phyloP scores from a whole-genome alignment of 2,329 filamentous ascomycete species.

The Diplodia corticola region DNA sequence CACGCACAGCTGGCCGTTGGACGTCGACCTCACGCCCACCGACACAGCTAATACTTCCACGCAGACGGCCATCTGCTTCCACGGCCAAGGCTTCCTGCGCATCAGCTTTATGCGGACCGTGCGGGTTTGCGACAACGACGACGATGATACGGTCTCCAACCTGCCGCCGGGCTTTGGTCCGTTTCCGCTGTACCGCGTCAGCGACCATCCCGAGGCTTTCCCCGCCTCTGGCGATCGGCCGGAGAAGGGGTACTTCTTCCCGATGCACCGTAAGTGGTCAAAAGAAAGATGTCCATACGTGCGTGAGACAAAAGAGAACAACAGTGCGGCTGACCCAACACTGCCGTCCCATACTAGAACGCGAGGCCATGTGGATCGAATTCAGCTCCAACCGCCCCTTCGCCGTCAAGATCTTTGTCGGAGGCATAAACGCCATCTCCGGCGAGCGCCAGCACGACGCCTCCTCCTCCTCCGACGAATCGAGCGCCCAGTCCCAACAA shows the following conservation, averaged over 20 bases:
- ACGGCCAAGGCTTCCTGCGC: not conserved
- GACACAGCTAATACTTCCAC: not conserved
- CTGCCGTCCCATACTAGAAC: no score
- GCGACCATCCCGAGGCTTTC: not conserved
- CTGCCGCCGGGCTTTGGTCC: not conserved
- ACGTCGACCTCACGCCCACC: no score
- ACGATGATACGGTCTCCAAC: not conserved
- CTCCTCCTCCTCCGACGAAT: no score
- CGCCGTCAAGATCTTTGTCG: conserved; percentile 40
- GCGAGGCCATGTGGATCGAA: not conserved
- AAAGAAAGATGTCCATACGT: no score
- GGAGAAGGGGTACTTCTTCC: not conserved
- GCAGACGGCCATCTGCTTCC: no score
- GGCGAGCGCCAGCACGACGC: conserved; percentile 36
- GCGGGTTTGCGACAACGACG: not conserved
- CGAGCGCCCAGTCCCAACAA: no score
- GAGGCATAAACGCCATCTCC: conserved; percentile 44
- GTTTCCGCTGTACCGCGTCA: not conserved
- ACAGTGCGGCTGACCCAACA: no score
- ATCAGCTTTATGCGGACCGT: not conserved
- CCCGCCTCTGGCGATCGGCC: no score
- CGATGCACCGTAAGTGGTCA: not conserved
- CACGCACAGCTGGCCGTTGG: no score
- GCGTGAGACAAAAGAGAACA: no score
- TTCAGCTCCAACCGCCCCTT: conserved; percentile 28